These are phyloP conservation scores for Bipolaris zeicola DNA, from an alignment of 2,329 filamentous ascomycete genomes.

Conservation along the genomic window DNA sequence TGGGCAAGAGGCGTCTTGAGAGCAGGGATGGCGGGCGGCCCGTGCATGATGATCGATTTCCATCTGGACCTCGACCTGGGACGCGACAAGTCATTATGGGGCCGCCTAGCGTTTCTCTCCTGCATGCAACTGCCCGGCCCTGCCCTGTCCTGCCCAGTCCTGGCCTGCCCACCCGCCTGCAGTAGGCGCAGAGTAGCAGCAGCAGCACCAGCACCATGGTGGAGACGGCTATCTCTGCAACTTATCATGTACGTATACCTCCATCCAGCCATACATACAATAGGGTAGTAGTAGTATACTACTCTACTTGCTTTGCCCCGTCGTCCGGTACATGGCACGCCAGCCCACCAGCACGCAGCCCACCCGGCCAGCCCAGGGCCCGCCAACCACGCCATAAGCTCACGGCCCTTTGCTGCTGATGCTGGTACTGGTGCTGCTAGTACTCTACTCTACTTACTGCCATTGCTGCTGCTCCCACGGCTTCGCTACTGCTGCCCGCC, in stretches of 20 bases:
- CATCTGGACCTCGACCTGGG: slow-evolving; percentile 7
- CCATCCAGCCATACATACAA: no score
- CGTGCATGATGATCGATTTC: slow-evolving; percentile 13
- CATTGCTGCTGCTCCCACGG: not conserved
- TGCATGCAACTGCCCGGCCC: not conserved
- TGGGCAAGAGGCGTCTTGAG: slow-evolving; percentile 9
- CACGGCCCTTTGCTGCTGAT: no score
- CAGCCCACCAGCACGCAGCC: no score
- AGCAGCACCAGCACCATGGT: no score
- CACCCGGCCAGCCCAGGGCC: no score
- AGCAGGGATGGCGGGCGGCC: not conserved
- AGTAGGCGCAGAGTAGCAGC: not conserved
- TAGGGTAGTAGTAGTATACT: no score
- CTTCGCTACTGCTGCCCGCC: not conserved
- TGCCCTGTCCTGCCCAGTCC: not conserved
- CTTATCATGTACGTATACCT: no score
- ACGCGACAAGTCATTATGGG: slow-evolving; percentile 9
- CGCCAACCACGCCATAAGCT: no score
- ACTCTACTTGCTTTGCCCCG: no score
- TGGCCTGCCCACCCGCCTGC: not conserved
- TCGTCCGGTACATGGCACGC: no score
- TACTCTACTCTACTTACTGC: not conserved
- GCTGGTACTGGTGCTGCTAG: not conserved
- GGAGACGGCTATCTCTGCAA: no score
- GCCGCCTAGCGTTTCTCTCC: not conserved